Base-by-base conservation (phyloP, 1,284 basidiomycete species). In the Caloboletus inedulis region DNA sequence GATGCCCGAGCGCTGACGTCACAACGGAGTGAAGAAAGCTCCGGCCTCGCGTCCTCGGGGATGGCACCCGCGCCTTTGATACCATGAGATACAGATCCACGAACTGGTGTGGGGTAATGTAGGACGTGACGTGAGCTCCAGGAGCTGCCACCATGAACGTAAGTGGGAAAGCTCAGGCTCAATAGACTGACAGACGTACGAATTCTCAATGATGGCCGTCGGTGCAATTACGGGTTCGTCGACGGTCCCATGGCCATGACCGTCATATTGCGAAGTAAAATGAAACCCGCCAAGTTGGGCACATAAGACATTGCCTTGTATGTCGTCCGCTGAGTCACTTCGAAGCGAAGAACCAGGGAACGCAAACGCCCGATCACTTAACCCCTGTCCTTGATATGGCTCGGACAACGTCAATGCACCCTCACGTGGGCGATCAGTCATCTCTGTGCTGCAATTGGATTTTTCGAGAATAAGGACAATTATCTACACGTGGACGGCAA, bases 111-210 rank as follows among this genome's bases (percentile, higher is more conserved):
- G 63, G 63, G 59, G 59, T 60, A 60, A 45, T 54, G 63, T 36
- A 61, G 50, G 55, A 53, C 46, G 57, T 57, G 66, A 43, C 39
- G 63, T 49, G 63, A 55, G 47, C 34, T 46, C 56, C 61, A 64
- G 43, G 62, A 48, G 54, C 66, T 66, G 65, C 64, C 61, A 62
- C 53, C 45, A 9, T 29, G 25, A 47, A 64, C 62, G 63, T 69
- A 59, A 68, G 65, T 12, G 53, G 40, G 37, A 54, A 49, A 48
- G 44, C 19, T 54, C 46, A 48, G 42, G 41, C n/a, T 43, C 46
- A 33, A 53, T 34, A 30, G 18, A 45, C 34, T 43, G 60, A 54
- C 44, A 54, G 35, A 58, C 64, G 49, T 69, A 66, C 64, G 59
- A 33, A 40, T 60, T 56, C 48, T 59, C 63, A 7, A 21, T 64